Base-by-base conservation (phyloP, 805 yeast genomes). In the Saccharomycopsis javanensis region DNA sequence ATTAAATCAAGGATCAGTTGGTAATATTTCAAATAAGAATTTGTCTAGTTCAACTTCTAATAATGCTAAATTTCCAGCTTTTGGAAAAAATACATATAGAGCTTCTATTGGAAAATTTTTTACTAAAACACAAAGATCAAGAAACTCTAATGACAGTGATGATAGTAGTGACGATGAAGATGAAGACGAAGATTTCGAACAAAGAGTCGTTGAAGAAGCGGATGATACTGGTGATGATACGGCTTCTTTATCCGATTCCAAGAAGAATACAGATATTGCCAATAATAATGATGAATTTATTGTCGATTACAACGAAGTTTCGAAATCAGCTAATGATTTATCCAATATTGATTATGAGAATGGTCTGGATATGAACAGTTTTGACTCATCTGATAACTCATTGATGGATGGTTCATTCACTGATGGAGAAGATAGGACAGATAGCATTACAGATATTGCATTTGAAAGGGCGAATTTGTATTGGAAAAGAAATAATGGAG, bases 31-130 rank as follows among this genome's bases (percentile, higher is more conserved):
- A 8, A 42, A n/a, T 30, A 37, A 48, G 15, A 52, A 27, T 52
- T 25, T 18, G 23, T 20, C 30, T 15, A 35, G 30, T 6, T 20
- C 20, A 5, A 35, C 23, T 3, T 27, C 38, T 23, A 56, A 30
- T 34, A 53, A 38, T 30, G 37, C 25, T 23, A 58, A 53, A 52
- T 59, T 59, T 28, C 57, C 30, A 50, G 57, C 51, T 23, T 54
- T 59, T 7, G 46, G 46, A n/a, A 55, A 55, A 34, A 56, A 30
- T 23, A 53, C 57, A n/a, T 59, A 59, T 18, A 38, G 56, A 11
- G 48, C 55, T 4, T 57, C 60, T 10, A 38, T 59, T 31, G 62
- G 62, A 31, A 59, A 59, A 27, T 57, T 59, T 25, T 59, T 59
- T 51, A 54, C 58, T 1, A 54, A 55, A 53, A 10, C 51, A 2